These are phyloP conservation scores for Fusarium caatingaense DNA, from an alignment of 2,329 filamentous ascomycete genomes.

Conservation along the genomic window DNA sequence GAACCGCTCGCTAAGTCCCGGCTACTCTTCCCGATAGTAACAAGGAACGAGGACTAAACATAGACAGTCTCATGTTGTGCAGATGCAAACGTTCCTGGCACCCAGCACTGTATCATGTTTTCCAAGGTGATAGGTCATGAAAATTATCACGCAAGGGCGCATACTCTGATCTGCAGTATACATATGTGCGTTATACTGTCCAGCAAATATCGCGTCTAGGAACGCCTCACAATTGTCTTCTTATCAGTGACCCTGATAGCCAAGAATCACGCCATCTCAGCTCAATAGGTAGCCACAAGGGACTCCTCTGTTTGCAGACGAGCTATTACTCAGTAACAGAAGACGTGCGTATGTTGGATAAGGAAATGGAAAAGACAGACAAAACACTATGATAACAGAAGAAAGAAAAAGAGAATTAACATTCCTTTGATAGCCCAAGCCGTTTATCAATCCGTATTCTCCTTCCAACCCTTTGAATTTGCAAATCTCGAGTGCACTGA, in stretches of 20 bases:
- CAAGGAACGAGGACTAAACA: not conserved
- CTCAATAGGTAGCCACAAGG: not conserved
- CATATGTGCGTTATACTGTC: not conserved
- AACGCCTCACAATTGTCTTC: not conserved
- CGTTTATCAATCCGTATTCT: not conserved
- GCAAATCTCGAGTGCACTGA: not conserved
- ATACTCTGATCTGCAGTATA: not conserved
- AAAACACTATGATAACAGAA: not conserved
- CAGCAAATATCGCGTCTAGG: not conserved
- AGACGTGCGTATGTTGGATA: slow-evolving; percentile 17
- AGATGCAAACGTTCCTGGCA: slow-evolving; percentile 9
- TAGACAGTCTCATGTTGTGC: slow-evolving; percentile 8
- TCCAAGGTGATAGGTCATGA: slow-evolving; percentile 3
- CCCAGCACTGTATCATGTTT: not conserved
- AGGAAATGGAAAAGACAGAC: not conserved
- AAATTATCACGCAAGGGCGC: not conserved
- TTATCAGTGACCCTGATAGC: not conserved
- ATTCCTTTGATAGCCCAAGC: not conserved
- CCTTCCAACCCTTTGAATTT: not conserved
- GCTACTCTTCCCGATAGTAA: slow-evolving; percentile 15
- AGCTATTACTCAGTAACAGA: slow-evolving; percentile 1
- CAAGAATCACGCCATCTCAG: not conserved
- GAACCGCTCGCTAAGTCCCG: slow-evolving; percentile 7
- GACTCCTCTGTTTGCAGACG: slow-evolving; percentile 3
- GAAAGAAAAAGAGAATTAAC: not conserved